These are phyloP conservation scores for Penicillium maclennaniae DNA, from an alignment of 495 filamentous ascomycete species.

Conservation along the genomic window DNA sequence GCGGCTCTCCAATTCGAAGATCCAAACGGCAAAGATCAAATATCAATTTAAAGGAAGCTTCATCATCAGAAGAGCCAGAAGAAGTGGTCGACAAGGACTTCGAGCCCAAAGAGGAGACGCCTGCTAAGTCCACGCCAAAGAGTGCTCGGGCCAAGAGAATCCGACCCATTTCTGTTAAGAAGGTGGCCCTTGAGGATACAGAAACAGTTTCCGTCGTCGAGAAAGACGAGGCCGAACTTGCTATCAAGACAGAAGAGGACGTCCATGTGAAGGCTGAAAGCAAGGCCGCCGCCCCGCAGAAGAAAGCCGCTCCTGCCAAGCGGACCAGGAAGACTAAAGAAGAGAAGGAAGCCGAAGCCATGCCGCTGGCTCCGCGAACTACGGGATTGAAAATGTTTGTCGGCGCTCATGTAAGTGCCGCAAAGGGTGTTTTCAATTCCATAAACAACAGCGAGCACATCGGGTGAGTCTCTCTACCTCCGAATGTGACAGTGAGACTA, in stretches of 20 bases:
- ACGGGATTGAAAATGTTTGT: conserved; percentile 73
- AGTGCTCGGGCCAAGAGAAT: conserved; percentile 5
- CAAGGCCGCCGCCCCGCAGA: neutral
- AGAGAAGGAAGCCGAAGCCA: conserved; percentile 42
- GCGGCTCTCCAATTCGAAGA: conserved; percentile 31
- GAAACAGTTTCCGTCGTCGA: neutral
- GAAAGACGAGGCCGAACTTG: neutral
- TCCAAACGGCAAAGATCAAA: conserved; percentile 38
- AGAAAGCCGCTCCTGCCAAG: conserved; percentile 12
- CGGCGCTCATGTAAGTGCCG: conserved; percentile 86
- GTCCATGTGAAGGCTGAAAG: neutral
- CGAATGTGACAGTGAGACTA: neutral
- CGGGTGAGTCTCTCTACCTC: conserved; percentile 37
- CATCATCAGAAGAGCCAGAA: conserved; percentile 15
- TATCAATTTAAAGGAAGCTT: conserved; percentile 16
- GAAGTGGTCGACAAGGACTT: conserved; percentile 5
- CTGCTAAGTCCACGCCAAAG: neutral
- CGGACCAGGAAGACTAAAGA: conserved; percentile 37
- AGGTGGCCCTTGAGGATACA: conserved; percentile 13
- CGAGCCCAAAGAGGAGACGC: neutral
- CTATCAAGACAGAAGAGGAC: neutral
- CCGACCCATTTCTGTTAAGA: conserved; percentile 13
- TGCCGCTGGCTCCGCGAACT: conserved; percentile 68
- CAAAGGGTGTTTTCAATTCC: conserved; percentile 88
- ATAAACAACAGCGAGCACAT: conserved; percentile 76